A percentile compares a stretch with the other conserved stretches of the same genome.
Conservation (phyloP, 2,329 filamentous ascomycete genomes). For the Pseudogymnoascus sp. region DNA sequence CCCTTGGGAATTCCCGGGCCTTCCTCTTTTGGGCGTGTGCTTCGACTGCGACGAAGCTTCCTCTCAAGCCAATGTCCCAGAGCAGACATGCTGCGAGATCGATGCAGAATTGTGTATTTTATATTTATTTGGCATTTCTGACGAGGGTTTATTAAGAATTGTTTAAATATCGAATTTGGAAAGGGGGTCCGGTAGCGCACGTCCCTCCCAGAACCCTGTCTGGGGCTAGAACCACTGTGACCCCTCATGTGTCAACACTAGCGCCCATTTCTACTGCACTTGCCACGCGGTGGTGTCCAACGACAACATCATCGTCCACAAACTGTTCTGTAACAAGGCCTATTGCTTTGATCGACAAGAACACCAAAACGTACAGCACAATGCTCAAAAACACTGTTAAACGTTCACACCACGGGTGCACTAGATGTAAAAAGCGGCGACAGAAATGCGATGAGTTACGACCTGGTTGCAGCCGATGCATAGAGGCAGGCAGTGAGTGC, state of each 20-base stretch:
- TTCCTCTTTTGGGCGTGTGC: background rate
- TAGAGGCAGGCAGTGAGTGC: slow-evolving; percentile 29
- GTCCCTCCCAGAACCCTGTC: background rate
- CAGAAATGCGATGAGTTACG: slow-evolving; percentile 38
- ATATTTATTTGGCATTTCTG: no score
- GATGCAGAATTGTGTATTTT: background rate
- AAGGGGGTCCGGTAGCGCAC: no score
- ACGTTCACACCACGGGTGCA: slow-evolving; percentile 36
- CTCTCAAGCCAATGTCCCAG: background rate
- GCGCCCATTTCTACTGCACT: background rate
- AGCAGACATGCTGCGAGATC: background rate
- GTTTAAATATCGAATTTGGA: no score
- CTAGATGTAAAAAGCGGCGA: slow-evolving; percentile 35
- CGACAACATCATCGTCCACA: background rate
- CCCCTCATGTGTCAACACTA: background rate
- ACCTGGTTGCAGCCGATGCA: slow-evolving; percentile 33
- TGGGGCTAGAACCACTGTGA: background rate
- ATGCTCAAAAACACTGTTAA: background rate
- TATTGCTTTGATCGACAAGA: background rate
- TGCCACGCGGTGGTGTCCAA: background rate
- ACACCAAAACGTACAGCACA: background rate
- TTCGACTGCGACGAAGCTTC: background rate
- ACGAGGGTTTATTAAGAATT: no score
- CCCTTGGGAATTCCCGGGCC: background rate
- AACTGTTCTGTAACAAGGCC: background rate